phyloP scores from a whole-genome alignment of 371 early-diverging fungal genomes.

The Synchytrium microbalum region DNA sequence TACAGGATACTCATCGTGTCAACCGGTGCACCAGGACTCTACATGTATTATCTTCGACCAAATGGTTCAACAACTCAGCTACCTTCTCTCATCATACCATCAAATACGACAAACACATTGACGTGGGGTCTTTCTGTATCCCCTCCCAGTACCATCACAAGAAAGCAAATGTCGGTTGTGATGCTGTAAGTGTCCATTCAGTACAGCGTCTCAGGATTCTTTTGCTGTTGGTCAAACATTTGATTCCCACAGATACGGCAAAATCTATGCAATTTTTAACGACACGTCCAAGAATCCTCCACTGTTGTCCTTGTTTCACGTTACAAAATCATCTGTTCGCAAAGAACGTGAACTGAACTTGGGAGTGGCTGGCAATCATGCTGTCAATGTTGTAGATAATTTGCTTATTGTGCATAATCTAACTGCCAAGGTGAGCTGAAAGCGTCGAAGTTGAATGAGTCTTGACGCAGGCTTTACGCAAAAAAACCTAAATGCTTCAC shows the following conservation, averaged over 20 bases:
- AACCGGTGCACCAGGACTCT: conserved; percentile 1
- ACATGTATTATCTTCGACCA: conserved; percentile 6
- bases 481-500: too few relatives aligned
- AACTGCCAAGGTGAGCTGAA: conserved; percentile 8
- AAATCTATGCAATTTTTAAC: conserved; percentile 11
- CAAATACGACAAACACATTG: not conserved
- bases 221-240: not conserved
- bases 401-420: conserved; percentile 20
- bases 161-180: conserved; percentile 15
- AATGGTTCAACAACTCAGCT: conserved; percentile 1
- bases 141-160: conserved; percentile 5
- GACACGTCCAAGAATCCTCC: conserved; percentile 9
- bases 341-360: conserved; percentile 12
- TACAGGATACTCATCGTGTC: conserved; percentile 6
- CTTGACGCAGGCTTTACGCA: too few relatives aligned
- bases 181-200: conserved; percentile 7
- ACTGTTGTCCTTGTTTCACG: conserved; percentile 13
- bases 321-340: conserved; percentile 9
- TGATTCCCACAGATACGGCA: conserved; percentile 9
- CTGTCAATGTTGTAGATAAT: conserved; percentile 18
- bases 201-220: not conserved
- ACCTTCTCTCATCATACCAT: not conserved
- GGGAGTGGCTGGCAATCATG: conserved; percentile 15
- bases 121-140: not conserved
- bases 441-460: not conserved